Evolutionary conservation across 108 stramenopile species (phyloP), one percentile per base, ranked within the genome.

Genomic region (Skeletonema menzelii): DNA sequence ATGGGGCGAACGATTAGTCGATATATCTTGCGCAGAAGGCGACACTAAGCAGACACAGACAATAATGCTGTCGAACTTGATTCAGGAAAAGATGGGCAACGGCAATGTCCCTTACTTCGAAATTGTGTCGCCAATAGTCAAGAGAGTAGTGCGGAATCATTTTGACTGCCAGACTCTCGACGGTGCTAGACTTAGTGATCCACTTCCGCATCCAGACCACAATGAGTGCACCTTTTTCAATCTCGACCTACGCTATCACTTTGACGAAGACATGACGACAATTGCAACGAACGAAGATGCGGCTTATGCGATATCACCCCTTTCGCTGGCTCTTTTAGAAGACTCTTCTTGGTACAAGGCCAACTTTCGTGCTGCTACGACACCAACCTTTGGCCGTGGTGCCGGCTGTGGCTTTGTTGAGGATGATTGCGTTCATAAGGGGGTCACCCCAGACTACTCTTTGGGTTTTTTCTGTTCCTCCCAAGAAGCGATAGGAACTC

Each of bases 331-430:
- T 26, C 24, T 76, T 0, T 71, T 84, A 56, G 79, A 80, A 57
- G 83, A 84, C 64, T 76, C 72, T 27, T 75, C 73, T 19, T 84
- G 83, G 83, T 84, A 84, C 70, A 83, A 83, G 59, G 90, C 90
- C 0, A 88, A 92, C 63, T 80, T 67, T 66, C 59, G 57, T 2
- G 63, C 15, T 10, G 57, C 74, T 28, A 74, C 72, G 0, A 56
- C 71, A 27, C 66, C 74, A 24, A 49, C 67, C 28, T 84, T 84
- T 72, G 83, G 83, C 6, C 61, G 75, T 5, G 79, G 79, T 8
- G 79, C 75, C 44, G 83, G 83, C 7, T 84, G 83, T 63, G 83
- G 75, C 11, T 84, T 84, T 27, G 59, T 84, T 4, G 69, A 71
- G 63, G 65, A 64, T 3, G 59, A 84, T 19, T 84, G 83, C 20